Evolutionary conservation across 495 filamentous ascomycete genomes (phyloP), one percentile per base, ranked within the genome.

Genomic region (Neurospora sp.): DNA sequence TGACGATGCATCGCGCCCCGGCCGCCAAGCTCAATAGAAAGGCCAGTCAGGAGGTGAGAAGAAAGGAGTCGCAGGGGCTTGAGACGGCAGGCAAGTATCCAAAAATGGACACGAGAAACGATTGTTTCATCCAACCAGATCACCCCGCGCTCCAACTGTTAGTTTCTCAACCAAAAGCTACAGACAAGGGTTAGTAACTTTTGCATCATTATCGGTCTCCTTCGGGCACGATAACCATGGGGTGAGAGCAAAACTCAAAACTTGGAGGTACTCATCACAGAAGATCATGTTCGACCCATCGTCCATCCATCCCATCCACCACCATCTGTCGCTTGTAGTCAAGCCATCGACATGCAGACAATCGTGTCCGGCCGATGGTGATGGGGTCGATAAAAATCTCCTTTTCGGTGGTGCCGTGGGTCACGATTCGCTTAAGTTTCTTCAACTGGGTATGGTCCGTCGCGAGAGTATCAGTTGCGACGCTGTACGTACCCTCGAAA

Each of bases 41-140:
- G 54, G 6, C 54, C 27, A 66, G 54, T 66, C 27, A 66, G 54
- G 54, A 66, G 54, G 27, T 66, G 27, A 66, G 27, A 66, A 66
- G 54, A 37, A 66, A 66, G 54, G 27, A 66, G 54, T 66, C 35
- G 44, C 72, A 74, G 69, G 76, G 76, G 73, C 69, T 62, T 74
- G 73, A 73, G 73, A 76, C 74, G 73, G 74, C 46, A 70, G 72
- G 44, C 73, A 70, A 76, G 72, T 69, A 70, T 72, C 84, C 84
- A 85, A 85, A 84, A 85, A 83, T 85, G 84, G 83, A 86, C 83
- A 86, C 84, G 84, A 86, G 84, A 86, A 84, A 84, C 81, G 73
- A 77, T 54, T 79, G 83, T 84, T 84, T 84, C 81, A 83, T 78
- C 83, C 83, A 85, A 83, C 81, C 82, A 82, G 73, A 81, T 76